Percentiles rank a stretch among this genome's conserved stretches.
Evolutionary conservation across 495 filamentous ascomycete species (phyloP).

Genomic region (Tetracladium marchalianum): DNA sequence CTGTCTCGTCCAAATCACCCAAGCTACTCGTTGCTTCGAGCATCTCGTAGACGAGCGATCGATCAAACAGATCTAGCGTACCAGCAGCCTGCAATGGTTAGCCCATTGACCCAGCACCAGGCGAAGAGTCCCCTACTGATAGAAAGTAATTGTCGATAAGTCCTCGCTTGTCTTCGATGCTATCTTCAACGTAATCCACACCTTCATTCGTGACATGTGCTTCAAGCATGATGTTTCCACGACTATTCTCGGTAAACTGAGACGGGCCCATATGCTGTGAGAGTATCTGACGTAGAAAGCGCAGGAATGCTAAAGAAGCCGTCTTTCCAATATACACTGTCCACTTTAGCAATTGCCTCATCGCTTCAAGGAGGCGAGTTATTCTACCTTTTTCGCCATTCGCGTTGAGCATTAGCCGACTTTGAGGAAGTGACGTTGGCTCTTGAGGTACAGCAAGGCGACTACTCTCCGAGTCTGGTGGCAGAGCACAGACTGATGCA

Average conservation of each 20-base stretch:
- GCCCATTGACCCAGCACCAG: neutral
- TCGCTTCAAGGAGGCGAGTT: no score
- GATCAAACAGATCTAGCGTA: constrained; percentile 5
- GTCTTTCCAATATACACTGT: constrained; percentile 11
- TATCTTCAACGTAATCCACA: neutral
- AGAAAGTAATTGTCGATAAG: neutral
- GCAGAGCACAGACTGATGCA: no score
- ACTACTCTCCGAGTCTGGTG: no score
- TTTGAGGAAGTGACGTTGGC: no score
- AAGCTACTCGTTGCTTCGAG: neutral
- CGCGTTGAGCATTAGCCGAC: no score
- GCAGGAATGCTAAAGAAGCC: constrained; percentile 9
- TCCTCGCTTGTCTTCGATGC: neutral
- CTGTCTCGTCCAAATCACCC: neutral
- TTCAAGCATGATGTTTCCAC: constrained; percentile 11
- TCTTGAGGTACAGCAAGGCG: no score
- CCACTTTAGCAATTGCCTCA: no score
- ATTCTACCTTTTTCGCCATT: no score
- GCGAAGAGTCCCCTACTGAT: constrained; percentile 1
- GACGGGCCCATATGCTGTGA: constrained; percentile 4
- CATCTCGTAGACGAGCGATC: neutral
- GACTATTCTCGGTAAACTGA: constrained; percentile 6
- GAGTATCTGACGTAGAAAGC: constrained; percentile 5
- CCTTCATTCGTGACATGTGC: neutral
- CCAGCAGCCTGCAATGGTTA: constrained; percentile 7